Evolutionary conservation across 2,329 filamentous ascomycete genomes (phyloP).

Genomic region (Fulvia fulva): DNA sequence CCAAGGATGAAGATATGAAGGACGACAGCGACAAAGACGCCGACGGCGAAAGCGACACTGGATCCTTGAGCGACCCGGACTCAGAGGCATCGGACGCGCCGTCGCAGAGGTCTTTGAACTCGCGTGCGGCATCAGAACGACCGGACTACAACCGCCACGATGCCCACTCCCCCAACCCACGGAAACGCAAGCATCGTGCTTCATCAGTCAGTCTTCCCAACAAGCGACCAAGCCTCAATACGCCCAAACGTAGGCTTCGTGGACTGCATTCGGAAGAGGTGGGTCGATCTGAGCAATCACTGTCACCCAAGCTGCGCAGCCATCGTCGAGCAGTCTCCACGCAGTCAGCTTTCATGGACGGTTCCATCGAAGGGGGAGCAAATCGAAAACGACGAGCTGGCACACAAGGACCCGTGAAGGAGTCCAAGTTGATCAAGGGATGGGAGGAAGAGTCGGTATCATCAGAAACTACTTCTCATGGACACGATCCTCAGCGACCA

Average conservation of each 20-base stretch:
- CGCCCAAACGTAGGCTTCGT: constrained; percentile 25
- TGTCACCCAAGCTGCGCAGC: constrained; percentile 55
- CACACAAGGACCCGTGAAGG: constrained; percentile 45
- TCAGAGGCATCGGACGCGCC: constrained; percentile 20
- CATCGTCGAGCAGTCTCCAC: constrained; percentile 64
- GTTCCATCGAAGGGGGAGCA: constrained; percentile 35
- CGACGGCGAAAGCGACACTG: constrained; percentile 23
- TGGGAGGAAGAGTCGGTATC: constrained; percentile 61
- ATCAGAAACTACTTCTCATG: constrained; percentile 48
- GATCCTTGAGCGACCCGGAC: constrained; percentile 14
- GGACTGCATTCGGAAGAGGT: constrained; percentile 29
- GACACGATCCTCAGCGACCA: constrained; percentile 55
- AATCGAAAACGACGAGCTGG: constrained; percentile 40
- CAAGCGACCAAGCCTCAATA: constrained; percentile 31
- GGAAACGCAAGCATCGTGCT: constrained; percentile 36
- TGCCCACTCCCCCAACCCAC: constrained; percentile 31
- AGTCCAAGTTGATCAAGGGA: constrained; percentile 22
- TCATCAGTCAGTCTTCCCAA: constrained; percentile 33
- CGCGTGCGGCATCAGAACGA: constrained; percentile 30
- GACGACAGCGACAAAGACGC: constrained; percentile 20
- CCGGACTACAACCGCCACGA: constrained; percentile 22
- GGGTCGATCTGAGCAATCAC: constrained; percentile 44
- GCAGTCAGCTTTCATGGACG: constrained; percentile 56
- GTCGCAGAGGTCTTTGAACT: constrained; percentile 25
- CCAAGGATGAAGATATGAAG: constrained; percentile 22